Base-by-base conservation (phyloP, 306 rosid species). In the Benincasa hispida region DNA sequence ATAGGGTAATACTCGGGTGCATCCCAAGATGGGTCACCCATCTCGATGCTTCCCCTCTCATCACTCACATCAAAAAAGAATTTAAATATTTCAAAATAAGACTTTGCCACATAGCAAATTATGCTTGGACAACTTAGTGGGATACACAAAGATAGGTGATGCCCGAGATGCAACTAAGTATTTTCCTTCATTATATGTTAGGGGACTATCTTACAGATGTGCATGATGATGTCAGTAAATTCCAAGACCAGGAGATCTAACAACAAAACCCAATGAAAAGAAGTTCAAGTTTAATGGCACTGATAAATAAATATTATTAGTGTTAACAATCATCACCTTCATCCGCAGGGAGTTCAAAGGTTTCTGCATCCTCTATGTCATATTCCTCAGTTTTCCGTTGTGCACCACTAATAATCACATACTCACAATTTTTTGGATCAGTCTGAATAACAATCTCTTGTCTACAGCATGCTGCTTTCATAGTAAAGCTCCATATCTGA, bases 401-500 rank as follows among this genome's bases (percentile, higher is more conserved):
- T 41, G 93, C 98, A 48, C 98, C 98, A 58, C 98, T 91, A 61
- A 88, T 86, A 72, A 93, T 83, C 80, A 91, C 85, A 78, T 93
- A 93, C 78, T 81, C 89, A 11, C 93, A 88, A 78, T 91, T 91
- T 88, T 91, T 91, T 2, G 98, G 98, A 87, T 93, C 98, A 48
- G 98, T 93, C 75, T 93, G 98, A 80, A 91, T 88, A 42, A 86
- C 86, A 57, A 93, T 91, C 91, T 93, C 97, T 47, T 93, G 96
- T 79, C 66, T 87, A 82, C 98, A 93, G 81, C 98, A 93, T 5
- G 97, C 91, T 42, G 98, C 77, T 83, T 93, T 93, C 98, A 93
- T 91, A 63, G 91, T 25, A 87, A 93, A 93, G 86, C 85, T 91
- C 98, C 98, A 93, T 91, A 93, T 93, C 98, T 93, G 90, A 76